phyloP scores from a whole-genome alignment of 192 early-diverging fungal genomes.

The Ambispora gerdemannii region DNA sequence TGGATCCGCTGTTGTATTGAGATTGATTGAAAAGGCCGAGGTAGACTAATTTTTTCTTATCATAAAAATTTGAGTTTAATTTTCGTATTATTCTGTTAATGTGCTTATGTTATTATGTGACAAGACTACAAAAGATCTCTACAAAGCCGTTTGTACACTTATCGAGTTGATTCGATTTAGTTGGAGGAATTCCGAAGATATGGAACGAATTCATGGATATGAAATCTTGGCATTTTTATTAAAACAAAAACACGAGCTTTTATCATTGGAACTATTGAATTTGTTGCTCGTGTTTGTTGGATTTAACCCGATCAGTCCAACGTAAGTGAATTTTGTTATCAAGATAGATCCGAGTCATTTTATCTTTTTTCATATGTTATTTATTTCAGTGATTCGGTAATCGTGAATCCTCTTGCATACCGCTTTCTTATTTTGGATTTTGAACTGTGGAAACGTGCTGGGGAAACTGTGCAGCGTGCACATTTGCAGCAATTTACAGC shows the following conservation, averaged over 20 bases:
- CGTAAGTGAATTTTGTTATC: constrained; percentile 37
- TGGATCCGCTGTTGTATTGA: constrained; percentile 60
- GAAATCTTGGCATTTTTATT: constrained; percentile 62
- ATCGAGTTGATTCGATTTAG: constrained; percentile 59
- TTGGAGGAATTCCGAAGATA: constrained; percentile 71
- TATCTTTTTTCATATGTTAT: constrained; percentile 3
- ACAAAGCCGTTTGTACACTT: constrained; percentile 52
- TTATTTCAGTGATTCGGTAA: constrained; percentile 56
- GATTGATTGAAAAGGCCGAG: constrained; percentile 57
- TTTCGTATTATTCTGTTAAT: too few species aligned
- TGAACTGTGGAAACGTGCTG: constrained; percentile 63
- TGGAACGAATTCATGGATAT: constrained; percentile 66
- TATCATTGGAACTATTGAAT: constrained; percentile 57
- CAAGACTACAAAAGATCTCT: constrained; percentile 49
- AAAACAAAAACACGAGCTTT: constrained; percentile 60
- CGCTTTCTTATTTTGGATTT: constrained; percentile 62
- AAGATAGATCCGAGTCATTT: too few species aligned
- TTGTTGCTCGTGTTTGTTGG: constrained; percentile 62
- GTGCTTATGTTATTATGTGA: background rate
- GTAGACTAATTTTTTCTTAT: constrained; percentile 34
- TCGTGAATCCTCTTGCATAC: constrained; percentile 63
- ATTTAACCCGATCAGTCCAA: constrained; percentile 46
- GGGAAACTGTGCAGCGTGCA: constrained; percentile 49
- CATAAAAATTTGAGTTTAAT: background rate
- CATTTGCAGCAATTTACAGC: constrained; percentile 61